phyloP scores from a whole-genome alignment of 257 asterid genomes.

The Salvia miltiorrhiza region DNA sequence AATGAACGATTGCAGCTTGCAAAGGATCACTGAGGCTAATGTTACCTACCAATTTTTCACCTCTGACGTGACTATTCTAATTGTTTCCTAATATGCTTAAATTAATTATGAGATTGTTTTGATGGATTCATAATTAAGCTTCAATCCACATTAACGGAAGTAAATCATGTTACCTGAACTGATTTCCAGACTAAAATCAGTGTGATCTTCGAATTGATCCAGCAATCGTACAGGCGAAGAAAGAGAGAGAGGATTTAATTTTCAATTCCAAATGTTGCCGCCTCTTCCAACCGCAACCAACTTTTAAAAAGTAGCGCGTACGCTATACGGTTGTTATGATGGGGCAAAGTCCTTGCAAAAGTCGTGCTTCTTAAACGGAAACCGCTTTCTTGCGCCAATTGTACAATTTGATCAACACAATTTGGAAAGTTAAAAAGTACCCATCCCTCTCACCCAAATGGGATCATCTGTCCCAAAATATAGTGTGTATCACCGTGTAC shows the following conservation, averaged over 20 bases:
- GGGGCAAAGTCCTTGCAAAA: background rate
- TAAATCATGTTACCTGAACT: conserved; percentile 14
- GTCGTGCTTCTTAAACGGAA: background rate
- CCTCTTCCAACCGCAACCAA: conserved; percentile 11
- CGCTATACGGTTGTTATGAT: background rate
- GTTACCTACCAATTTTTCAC: background rate
- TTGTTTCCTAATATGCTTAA: background rate
- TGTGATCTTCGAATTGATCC: background rate
- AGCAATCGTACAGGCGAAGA: background rate
- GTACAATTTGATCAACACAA: too few species aligned
- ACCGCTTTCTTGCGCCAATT: background rate
- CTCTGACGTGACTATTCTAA: background rate
- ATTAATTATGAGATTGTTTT: background rate
- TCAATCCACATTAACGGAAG: background rate
- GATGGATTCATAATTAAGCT: conserved; percentile 20
- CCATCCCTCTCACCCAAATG: too few species aligned
- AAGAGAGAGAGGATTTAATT: conserved; percentile 2
- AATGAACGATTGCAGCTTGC: background rate
- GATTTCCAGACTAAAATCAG: background rate
- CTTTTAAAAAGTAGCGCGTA: conserved; percentile 25
- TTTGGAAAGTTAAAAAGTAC: too few species aligned
- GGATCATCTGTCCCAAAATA: too few species aligned
- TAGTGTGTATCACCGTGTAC: too few species aligned
- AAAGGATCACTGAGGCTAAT: conserved; percentile 4
- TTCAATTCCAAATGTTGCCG: background rate